These are phyloP conservation scores for Hanseniaspora uvarum DNA, from an alignment of 1,139 yeast genomes.

Conservation along the genomic window DNA sequence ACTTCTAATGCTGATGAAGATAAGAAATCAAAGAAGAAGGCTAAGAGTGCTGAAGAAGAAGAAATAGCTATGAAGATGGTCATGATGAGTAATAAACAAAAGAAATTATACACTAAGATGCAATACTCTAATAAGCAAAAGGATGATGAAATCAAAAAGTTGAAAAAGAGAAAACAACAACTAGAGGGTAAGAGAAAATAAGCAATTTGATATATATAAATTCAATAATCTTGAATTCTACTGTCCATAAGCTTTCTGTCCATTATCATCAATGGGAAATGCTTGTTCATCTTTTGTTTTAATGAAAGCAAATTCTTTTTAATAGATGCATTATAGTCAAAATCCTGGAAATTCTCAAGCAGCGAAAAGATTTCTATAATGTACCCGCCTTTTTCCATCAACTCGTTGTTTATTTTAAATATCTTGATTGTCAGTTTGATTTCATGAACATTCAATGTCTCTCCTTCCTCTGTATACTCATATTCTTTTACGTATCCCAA, in stretches of 20 bases:
- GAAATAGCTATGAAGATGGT: conserved; percentile 82
- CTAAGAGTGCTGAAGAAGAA: conserved; percentile 50
- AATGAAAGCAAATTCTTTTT: conserved; percentile 51
- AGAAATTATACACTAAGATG: conserved; percentile 90
- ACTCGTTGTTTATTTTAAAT: conserved; percentile 27
- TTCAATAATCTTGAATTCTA: conserved; percentile 36
- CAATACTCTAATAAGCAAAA: conserved; percentile 82
- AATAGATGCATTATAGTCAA: conserved; percentile 59
- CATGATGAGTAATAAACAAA: conserved; percentile 96
- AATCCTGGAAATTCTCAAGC: conserved; percentile 62
- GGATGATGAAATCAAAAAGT: conserved; percentile 63
- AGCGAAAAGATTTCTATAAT: conserved; percentile 58
- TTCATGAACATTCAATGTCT: conserved; percentile 51
- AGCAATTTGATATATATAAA: conserved; percentile 12
- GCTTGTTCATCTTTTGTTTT: conserved; percentile 55
- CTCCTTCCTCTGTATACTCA: conserved; percentile 60
- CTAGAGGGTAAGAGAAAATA: conserved; percentile 57
- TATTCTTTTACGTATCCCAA: conserved; percentile 61
- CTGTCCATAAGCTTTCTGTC: conserved; percentile 76
- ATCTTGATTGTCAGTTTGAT: conserved; percentile 51
- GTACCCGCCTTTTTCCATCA: conserved; percentile 30
- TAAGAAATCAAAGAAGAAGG: conserved; percentile 32
- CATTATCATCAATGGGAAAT: conserved; percentile 60
- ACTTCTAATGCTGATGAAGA: conserved; percentile 20
- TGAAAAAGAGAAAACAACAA: conserved; percentile 70